A percentile compares a stretch with the other conserved stretches of the same genome.
Evolutionary conservation across 306 rosid species (phyloP).

Genomic region (Casuarina glauca): DNA sequence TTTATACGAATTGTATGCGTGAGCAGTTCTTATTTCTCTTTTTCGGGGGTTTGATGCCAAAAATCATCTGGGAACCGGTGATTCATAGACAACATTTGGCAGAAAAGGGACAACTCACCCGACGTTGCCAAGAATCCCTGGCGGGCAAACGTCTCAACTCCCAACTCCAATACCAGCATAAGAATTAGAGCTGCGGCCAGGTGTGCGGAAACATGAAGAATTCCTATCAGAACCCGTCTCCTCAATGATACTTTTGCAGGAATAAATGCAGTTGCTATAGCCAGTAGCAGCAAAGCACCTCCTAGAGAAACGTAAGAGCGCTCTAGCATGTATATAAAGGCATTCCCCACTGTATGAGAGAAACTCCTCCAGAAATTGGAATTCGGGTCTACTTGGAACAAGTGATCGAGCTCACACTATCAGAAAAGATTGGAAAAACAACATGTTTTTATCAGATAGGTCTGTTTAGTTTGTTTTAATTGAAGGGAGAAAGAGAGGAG

Average conservation of each 20-base stretch:
- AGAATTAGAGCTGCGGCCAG: constrained; percentile 79
- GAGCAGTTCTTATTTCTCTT: no score
- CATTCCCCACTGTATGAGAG: constrained; percentile 78
- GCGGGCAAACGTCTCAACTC: constrained; percentile 78
- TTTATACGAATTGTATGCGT: no score
- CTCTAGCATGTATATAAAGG: constrained; percentile 66
- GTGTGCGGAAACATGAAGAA: constrained; percentile 88
- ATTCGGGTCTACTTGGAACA: constrained; percentile 72
- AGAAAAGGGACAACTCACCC: constrained; percentile 41
- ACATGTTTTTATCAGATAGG: neutral
- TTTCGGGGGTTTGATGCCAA: no score
- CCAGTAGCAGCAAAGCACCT: constrained; percentile 63
- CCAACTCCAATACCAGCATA: constrained; percentile 84
- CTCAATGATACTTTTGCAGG: constrained; percentile 80
- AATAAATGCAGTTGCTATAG: constrained; percentile 65
- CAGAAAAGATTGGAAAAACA: constrained; percentile 29
- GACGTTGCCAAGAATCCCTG: constrained; percentile 78
- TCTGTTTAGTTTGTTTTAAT: no score
- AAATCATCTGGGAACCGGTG: no score
- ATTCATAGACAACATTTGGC: constrained; percentile 10
- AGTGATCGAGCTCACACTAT: constrained; percentile 85
- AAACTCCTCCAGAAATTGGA: constrained; percentile 67
- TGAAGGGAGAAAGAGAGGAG: constrained; percentile 1
- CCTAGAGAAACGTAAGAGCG: constrained; percentile 66
- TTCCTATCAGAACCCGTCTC: constrained; percentile 65